Evolutionary conservation across 257 asterid species (phyloP).

Genomic region (Capsicum chinense): DNA sequence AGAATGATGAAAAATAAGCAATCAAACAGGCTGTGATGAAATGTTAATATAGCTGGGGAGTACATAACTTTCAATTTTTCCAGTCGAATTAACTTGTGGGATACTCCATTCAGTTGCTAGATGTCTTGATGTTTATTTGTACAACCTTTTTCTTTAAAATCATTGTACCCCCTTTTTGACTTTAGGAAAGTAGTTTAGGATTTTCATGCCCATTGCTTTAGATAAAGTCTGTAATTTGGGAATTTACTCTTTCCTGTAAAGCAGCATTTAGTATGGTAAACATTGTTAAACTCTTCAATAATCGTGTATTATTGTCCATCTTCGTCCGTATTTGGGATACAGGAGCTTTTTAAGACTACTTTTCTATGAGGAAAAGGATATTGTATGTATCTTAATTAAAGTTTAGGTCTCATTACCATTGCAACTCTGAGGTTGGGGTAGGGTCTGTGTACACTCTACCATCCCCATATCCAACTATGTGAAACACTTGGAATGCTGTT

Average conservation of each 20-base stretch:
- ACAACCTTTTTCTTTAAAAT: neutral
- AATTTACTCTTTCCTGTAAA: neutral
- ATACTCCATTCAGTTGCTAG: neutral
- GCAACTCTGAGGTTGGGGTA: no score
- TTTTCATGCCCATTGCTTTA: constrained; percentile 10
- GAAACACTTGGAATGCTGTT: no score
- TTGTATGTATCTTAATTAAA: neutral
- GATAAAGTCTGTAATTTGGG: constrained; percentile 1
- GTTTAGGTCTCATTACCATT: neutral
- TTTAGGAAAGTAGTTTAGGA: neutral
- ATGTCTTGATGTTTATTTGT: neutral
- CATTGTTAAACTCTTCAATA: neutral
- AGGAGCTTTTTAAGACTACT: neutral
- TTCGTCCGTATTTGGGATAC: neutral
- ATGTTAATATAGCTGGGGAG: neutral
- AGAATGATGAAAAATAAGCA: neutral
- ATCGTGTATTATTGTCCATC: neutral
- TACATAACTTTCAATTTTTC: neutral
- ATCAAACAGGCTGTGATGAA: neutral
- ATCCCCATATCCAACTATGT: no score
- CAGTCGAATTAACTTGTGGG: neutral
- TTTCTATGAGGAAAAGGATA: neutral
- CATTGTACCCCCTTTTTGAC: neutral
- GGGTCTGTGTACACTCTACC: no score
- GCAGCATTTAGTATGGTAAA: neutral